Conservation (phyloP, 2,329 filamentous ascomycete genomes). For the Calonectria pseudoturangicola region DNA sequence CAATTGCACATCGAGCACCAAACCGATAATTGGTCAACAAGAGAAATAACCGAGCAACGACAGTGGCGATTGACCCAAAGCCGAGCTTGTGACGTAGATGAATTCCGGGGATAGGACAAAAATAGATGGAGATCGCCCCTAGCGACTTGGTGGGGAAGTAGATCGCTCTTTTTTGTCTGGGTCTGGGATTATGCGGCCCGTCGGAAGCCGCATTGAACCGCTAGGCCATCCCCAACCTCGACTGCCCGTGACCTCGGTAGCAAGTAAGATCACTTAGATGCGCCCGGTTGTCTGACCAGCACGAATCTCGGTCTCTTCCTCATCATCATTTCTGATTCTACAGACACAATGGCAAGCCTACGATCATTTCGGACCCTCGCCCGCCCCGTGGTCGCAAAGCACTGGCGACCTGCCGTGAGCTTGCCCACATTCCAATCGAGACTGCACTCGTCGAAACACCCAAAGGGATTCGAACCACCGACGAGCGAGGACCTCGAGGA, state of each 20-base stretch:
- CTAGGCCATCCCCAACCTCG: constrained; percentile 45
- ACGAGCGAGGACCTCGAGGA: constrained; percentile 84
- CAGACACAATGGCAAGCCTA: constrained; percentile 63
- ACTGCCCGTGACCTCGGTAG: constrained; percentile 42
- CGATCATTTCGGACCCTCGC: constrained; percentile 61
- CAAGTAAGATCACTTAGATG: constrained; percentile 33
- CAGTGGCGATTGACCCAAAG: constrained; percentile 40
- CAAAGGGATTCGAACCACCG: constrained; percentile 79
- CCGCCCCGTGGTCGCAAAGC: constrained; percentile 56
- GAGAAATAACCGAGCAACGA: constrained; percentile 41
- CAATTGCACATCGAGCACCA: no score
- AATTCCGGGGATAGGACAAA: constrained; percentile 49
- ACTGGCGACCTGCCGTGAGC: constrained; percentile 54
- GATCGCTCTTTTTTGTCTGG: not conserved
- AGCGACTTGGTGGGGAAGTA: not conserved
- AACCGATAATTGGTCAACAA: constrained; percentile 7
- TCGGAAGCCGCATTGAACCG: constrained; percentile 10
- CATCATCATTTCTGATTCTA: constrained; percentile 5
- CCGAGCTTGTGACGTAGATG: constrained; percentile 48
- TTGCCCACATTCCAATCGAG: constrained; percentile 62
- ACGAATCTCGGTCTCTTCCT: not conserved
- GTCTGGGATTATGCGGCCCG: constrained; percentile 5
- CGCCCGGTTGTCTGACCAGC: constrained; percentile 27
- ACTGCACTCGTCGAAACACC: constrained; percentile 75
- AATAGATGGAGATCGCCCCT: not conserved